Evolutionary conservation across 345 rosid species (phyloP).

Genomic region (Heritiera littoralis): DNA sequence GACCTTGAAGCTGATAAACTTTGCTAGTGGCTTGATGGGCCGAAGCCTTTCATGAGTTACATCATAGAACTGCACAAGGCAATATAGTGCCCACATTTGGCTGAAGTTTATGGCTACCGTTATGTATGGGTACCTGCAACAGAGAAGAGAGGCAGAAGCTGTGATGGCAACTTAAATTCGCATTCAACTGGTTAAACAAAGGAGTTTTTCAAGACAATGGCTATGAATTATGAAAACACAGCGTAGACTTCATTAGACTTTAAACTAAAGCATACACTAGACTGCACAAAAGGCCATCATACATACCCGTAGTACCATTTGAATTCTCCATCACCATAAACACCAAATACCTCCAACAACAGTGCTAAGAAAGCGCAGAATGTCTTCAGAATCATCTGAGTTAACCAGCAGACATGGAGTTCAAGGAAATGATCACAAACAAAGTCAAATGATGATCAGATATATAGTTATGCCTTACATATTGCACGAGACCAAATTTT

Average conservation of each 20-base stretch:
- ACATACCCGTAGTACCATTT: slow-evolving; percentile 83
- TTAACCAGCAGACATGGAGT: slow-evolving; percentile 17
- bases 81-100: slow-evolving; percentile 92
- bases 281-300: background rate
- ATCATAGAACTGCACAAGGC: slow-evolving; percentile 87
- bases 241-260: background rate
- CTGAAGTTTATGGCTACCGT: slow-evolving; percentile 80
- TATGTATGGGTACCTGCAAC: slow-evolving; percentile 77
- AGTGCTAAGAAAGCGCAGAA: slow-evolving; percentile 71
- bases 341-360: slow-evolving; percentile 66
- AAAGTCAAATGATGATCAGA: background rate
- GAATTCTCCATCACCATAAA: slow-evolving; percentile 84
- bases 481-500: slow-evolving; percentile 82
- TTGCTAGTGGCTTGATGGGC: slow-evolving; percentile 74
- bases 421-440: background rate
- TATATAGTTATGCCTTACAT: slow-evolving; percentile 45
- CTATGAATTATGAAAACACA: background rate
- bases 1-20: slow-evolving; percentile 93
- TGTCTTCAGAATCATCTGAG: slow-evolving; percentile 92
- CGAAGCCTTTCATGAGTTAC: slow-evolving; percentile 74
- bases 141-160: background rate
- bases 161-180: background rate
- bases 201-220: background rate
- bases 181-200: background rate
- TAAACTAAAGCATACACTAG: background rate